Evolutionary conservation across 495 filamentous ascomycete species (phyloP).

Genomic region (Venustampulla echinocandica): DNA sequence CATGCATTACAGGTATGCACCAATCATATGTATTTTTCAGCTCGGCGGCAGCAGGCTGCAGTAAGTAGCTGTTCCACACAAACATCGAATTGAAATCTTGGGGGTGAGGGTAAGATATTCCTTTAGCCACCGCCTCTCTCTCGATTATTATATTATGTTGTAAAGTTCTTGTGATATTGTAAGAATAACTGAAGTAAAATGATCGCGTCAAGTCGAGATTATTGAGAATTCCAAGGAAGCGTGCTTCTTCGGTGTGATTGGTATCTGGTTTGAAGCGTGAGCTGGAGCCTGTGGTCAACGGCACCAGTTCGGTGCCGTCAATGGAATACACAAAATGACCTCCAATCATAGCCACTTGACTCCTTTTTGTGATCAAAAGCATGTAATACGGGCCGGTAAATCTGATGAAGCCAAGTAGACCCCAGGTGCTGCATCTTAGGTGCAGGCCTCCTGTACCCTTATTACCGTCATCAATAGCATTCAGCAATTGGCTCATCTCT

Average conservation of each 20-base stretch:
- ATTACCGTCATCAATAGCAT: constrained; percentile 94
- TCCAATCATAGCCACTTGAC: constrained; percentile 90
- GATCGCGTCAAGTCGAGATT: constrained; percentile 83
- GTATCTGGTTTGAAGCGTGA: constrained; percentile 66
- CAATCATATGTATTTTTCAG: constrained; percentile 83
- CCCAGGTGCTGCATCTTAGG: constrained; percentile 86
- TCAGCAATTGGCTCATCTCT: constrained; percentile 86
- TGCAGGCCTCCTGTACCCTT: constrained; percentile 85
- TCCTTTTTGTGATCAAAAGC: constrained; percentile 91
- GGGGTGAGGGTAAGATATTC: constrained; percentile 44
- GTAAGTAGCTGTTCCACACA: constrained; percentile 89
- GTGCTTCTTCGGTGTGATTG: constrained; percentile 74
- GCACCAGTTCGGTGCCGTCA: constrained; percentile 89
- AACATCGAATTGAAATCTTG: constrained; percentile 90
- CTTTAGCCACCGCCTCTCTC: constrained; percentile 56
- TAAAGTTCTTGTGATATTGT: constrained; percentile 86
- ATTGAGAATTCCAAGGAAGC: constrained; percentile 80
- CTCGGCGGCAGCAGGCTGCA: constrained; percentile 60
- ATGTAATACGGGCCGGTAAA: constrained; percentile 98
- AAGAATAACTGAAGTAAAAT: constrained; percentile 98
- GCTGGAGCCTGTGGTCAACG: constrained; percentile 52
- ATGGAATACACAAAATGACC: constrained; percentile 94
- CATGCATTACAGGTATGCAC: constrained; percentile 94
- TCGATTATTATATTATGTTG: constrained; percentile 89
- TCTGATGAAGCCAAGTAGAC: constrained; percentile 85